Percentiles rank a stretch among this genome's conserved stretches.
Conservation (phyloP, 148 eudicot species). For the Nepenthes mirabilis region DNA sequence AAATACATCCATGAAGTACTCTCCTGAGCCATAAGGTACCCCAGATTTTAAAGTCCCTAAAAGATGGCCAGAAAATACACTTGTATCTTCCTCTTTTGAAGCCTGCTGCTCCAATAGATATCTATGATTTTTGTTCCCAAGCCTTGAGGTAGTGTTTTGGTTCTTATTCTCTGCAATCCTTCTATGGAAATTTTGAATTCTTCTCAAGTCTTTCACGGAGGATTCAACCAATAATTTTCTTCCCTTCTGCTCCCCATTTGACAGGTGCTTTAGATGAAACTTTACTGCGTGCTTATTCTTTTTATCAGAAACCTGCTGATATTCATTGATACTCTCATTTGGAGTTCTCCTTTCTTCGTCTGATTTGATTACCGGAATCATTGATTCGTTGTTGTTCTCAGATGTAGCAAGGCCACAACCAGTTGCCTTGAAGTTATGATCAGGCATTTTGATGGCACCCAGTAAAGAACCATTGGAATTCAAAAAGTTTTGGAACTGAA, state of each 20-base stretch:
- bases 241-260: constrained; percentile 5
- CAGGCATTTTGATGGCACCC: constrained; percentile 23
- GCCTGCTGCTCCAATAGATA: constrained; percentile 11
- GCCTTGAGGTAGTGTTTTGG: constrained; percentile 33
- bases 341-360: background rate
- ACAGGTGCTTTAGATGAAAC: constrained; percentile 46
- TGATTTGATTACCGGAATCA: background rate
- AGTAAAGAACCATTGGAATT: constrained; percentile 26
- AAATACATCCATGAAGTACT: constrained; percentile 89
- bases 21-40: constrained; percentile 90
- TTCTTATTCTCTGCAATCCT: constrained; percentile 59
- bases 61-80: constrained; percentile 35
- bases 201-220: constrained; percentile 33
- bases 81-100: constrained; percentile 7
- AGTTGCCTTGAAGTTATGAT: constrained; percentile 24
- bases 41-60: constrained; percentile 76
- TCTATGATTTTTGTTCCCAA: constrained; percentile 15
- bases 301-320: background rate
- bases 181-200: constrained; percentile 51
- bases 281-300: constrained; percentile 21
- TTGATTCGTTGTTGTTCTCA: background rate
- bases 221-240: constrained; percentile 36
- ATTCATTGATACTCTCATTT: background rate
- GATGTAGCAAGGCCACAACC: background rate
- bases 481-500: background rate